phyloP scores from a whole-genome alignment of 495 filamentous ascomycete genomes.

The Massariosphaeria phaeospora region DNA sequence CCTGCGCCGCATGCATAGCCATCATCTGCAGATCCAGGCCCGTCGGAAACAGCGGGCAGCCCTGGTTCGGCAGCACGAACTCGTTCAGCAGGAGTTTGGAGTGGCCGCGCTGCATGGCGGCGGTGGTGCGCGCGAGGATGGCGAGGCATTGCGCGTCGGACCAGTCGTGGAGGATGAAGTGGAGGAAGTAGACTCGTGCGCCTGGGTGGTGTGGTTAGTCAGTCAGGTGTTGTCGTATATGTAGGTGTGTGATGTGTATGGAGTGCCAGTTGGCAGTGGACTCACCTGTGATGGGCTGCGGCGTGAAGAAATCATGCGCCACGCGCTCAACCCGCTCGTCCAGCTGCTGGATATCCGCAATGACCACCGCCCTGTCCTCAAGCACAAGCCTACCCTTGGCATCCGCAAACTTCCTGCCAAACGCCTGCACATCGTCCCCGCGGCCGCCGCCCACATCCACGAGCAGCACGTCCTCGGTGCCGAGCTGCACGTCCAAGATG shows the following conservation, averaged over 20 bases:
- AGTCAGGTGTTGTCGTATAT: too few species aligned
- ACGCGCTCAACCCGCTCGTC: constrained; percentile 34
- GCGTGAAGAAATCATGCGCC: constrained; percentile 45
- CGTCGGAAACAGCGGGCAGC: background rate
- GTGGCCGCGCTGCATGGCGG: constrained; percentile 4
- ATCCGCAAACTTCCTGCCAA: constrained; percentile 29
- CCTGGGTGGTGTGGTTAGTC: too few species aligned
- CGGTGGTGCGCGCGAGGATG: constrained; percentile 3
- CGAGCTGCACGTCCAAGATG: background rate
- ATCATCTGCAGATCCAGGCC: constrained; percentile 35
- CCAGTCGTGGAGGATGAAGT: constrained; percentile 12
- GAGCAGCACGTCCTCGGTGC: constrained; percentile 34
- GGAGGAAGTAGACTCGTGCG: constrained; percentile 8
- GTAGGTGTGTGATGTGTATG: too few species aligned
- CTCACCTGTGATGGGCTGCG: constrained; percentile 40
- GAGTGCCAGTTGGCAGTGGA: too few species aligned
- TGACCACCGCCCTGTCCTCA: constrained; percentile 43
- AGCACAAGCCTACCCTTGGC: constrained; percentile 41
- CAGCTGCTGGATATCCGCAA: constrained; percentile 11
- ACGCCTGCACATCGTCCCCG: constrained; percentile 18
- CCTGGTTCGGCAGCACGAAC: background rate
- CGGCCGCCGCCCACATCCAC: constrained; percentile 27
- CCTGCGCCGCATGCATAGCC: constrained; percentile 30
- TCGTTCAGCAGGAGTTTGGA: constrained; percentile 7
- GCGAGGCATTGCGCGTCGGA: constrained; percentile 6